Evolutionary conservation across 139 green algal genomes (phyloP), one percentile per base, ranked within the genome.

Genomic region (Chlorella sorokiniana): DNA sequence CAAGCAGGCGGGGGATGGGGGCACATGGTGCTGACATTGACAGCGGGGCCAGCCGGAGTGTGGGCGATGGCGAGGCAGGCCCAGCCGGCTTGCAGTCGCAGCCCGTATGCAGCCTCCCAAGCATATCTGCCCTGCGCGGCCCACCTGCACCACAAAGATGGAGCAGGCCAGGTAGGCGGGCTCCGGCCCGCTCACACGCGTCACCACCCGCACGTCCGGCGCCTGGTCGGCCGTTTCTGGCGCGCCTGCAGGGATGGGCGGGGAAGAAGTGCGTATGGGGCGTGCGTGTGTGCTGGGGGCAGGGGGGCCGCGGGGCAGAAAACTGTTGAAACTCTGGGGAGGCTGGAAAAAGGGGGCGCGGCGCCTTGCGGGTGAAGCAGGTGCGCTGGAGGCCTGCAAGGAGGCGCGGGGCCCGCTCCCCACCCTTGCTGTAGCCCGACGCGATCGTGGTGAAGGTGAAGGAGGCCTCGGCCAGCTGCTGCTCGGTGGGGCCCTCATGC

Each of bases 151-250:
- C 0, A 93, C 70, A 59, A 94, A 89, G 40, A 91, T 88, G 0
- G 84, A 70, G 29, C 88, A 93, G 35, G 83, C 87, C 6, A 91
- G 78, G 84, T 95, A 95, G 40, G 89, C 90, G 0, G 89, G 91
- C 85, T 94, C 91, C 14, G 88, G 88, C 0, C 88, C 81, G 33
- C 45, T 62, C 44, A 94, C 76, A 0, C 54, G 41, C 1, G 82
- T 78, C 23, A 83, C 59, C 9, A 91, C 37, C 67, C 87, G 67
- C 71, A 78, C 22, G 38, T 88, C 85, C 0, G 72, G 62, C 35
- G 48, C 31, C 52, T 79, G 48, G n/a, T 63, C 72, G 0, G 72
- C 51, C 16, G 72, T 44, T 10, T 56, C 27, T 5, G 69, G 69
- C 8, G 69, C 69, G 14, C 51, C n/a, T 63, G 72, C 72, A n/a